Base-by-base conservation (phyloP, 805 yeast genomes). In the Naumovozyma dairenensis region DNA sequence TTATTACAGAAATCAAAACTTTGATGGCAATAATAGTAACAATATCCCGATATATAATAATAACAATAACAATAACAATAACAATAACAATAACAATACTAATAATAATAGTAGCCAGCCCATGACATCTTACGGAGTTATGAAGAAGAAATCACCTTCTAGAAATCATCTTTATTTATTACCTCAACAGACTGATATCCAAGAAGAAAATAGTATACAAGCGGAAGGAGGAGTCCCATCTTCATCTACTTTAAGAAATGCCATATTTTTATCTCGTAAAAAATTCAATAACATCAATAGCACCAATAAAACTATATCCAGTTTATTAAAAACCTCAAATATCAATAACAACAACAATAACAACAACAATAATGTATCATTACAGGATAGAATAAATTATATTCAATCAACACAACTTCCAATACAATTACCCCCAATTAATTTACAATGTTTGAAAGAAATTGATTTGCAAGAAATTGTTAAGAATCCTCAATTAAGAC, bases 401-500 rank as follows among this genome's bases (percentile, higher is more conserved):
- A 41, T 50, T 28, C 39, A 39, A 34, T 19, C 44, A 5, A 43
- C 46, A 21, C 40, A 48, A 13, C 31, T 46, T 10, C 61, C 61
- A 60, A 67, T 78, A 3, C 70, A 75, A 5, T 55, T 78, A 31
- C 95, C 95, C 3, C 96, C 96, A 1, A 83, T 83, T 30, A 82
- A 81, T 58, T 61, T 83, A 31, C 86, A 78, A 50, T 75, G 85
- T 21, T 67, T 87, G 44, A 76, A 79, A 46, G 96, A 85, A 54
- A 81, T 87, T 38, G 96, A 87, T 50, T 60, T 87, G 29, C 81
- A 81, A 41, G 94, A 85, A 52, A 87, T 89, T 34, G 67, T 87
- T 45, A 83, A 82, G 52, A 87, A 87, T 59, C 95, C 95, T 3
- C 95, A 85, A 55, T 65, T 87, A 36, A 72, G 97, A 43, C 97